Evolutionary conservation across 805 yeast genomes (phyloP).

Genomic region (Metschnikowia arizonensis): DNA sequence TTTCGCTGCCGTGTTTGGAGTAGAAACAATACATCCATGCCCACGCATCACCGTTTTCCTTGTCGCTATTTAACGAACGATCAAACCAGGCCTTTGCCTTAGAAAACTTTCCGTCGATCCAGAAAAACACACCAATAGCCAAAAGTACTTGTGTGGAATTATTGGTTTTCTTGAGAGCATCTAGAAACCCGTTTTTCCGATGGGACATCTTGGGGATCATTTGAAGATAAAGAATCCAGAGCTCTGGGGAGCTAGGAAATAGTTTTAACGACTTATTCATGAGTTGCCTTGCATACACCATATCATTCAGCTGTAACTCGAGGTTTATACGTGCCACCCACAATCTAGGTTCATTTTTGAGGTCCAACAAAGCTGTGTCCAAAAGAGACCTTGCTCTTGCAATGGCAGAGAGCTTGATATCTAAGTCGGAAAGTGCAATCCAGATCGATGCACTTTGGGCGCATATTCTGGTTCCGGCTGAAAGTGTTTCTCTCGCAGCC

Average conservation of each 20-base stretch:
- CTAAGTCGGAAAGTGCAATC: constrained; percentile 48
- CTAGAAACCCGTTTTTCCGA: constrained; percentile 55
- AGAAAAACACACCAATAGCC: constrained; percentile 64
- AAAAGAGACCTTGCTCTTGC: constrained; percentile 67
- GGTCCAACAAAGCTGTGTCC: constrained; percentile 58
- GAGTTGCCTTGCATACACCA: constrained; percentile 49
- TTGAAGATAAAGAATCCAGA: constrained; percentile 65
- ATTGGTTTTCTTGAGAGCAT: constrained; percentile 65
- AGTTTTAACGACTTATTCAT: constrained; percentile 55
- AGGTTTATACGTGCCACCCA: constrained; percentile 57
- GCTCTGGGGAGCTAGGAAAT: constrained; percentile 52
- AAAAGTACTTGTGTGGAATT: constrained; percentile 57
- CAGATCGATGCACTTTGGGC: constrained; percentile 49
- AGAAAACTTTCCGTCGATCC: constrained; percentile 56
- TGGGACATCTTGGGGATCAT: constrained; percentile 45
- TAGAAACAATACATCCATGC: constrained; percentile 47
- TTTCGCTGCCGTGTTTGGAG: constrained; percentile 8
- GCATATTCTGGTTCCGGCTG: constrained; percentile 46
- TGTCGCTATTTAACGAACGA: constrained; percentile 54
- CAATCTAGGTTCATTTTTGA: constrained; percentile 48
- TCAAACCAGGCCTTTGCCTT: constrained; percentile 75
- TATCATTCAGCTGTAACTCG: constrained; percentile 50
- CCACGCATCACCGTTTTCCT: constrained; percentile 74
- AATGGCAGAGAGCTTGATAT: constrained; percentile 34
- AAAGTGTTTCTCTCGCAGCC: constrained; percentile 46